Percentiles rank a stretch among this genome's conserved stretches.
These are phyloP conservation scores for Aspergillus incahuasiensis DNA, from an alignment of 495 filamentous ascomycete genomes.

Conservation along the genomic window DNA sequence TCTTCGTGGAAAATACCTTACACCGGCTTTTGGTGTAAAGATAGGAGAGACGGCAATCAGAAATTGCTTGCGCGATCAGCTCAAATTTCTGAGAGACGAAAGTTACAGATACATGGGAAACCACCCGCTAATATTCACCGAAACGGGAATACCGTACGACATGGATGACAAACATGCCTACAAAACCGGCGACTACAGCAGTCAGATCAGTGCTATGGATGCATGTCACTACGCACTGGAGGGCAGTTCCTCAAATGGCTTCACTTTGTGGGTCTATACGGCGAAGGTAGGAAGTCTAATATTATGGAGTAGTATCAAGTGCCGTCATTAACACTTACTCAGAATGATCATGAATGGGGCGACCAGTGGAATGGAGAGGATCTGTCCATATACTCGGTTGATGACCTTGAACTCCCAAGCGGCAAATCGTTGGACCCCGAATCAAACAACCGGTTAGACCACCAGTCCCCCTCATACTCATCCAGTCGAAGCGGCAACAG, in stretches of 20 bases:
- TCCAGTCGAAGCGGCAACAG: slow-evolving; percentile 52
- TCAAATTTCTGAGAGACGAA: slow-evolving; percentile 82
- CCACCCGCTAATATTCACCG: slow-evolving; percentile 86
- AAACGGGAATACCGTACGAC: slow-evolving; percentile 97
- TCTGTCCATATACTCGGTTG: slow-evolving; percentile 78
- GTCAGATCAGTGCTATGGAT: slow-evolving; percentile 91
- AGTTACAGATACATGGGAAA: slow-evolving; percentile 86
- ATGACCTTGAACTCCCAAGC: slow-evolving; percentile 66
- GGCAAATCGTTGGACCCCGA: slow-evolving; percentile 20
- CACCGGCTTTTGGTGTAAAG: slow-evolving; percentile 85
- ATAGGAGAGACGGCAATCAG: slow-evolving; percentile 92
- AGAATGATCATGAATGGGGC: slow-evolving; percentile 86
- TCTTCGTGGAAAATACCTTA: slow-evolving; percentile 79
- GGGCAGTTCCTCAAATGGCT: slow-evolving; percentile 72
- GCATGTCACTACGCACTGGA: slow-evolving; percentile 94
- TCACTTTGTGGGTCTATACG: slow-evolving; percentile 84
- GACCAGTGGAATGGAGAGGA: slow-evolving; percentile 99
- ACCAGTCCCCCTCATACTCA: slow-evolving; percentile 54
- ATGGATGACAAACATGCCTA: slow-evolving; percentile 97
- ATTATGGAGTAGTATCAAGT: not conserved
- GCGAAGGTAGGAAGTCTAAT: slow-evolving; percentile 51
- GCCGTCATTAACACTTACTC: not conserved
- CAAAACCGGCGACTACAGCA: slow-evolving; percentile 92
- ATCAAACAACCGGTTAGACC: slow-evolving; percentile 41
- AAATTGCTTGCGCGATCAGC: slow-evolving; percentile 88